Evolutionary conservation across 306 rosid genomes (phyloP).

Genomic region (Prinsepia uniflora): DNA sequence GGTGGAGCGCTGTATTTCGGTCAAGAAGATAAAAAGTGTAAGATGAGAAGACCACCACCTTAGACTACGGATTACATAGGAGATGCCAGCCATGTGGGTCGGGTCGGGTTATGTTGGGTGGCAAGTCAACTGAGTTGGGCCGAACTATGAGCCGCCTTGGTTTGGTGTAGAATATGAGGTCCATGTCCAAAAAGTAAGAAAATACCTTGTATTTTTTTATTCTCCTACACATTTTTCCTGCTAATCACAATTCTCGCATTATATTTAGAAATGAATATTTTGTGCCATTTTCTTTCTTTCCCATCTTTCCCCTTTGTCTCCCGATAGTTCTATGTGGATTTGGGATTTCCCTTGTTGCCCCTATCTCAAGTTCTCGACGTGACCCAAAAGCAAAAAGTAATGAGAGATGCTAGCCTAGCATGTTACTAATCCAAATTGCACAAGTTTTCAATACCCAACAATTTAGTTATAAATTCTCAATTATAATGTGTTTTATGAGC

Average conservation of each 20-base stretch:
- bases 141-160: background rate
- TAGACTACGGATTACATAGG: background rate
- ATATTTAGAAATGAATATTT: background rate
- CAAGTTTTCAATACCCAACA: no score
- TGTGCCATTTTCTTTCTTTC: background rate
- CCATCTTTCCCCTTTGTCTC: no score
- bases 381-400: no score
- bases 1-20: background rate
- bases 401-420: no score
- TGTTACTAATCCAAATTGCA: no score
- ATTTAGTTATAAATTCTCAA: no score
- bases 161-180: background rate
- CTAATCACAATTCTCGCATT: background rate
- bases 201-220: no score
- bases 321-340: no score
- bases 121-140: background rate
- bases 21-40: constrained; percentile 12
- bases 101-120: background rate
- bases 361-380: no score
- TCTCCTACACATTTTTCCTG: background rate
- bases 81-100: background rate
- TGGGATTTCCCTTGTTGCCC: background rate
- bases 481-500: no score
- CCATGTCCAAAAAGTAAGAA: background rate
- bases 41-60: background rate